A percentile compares a stretch with the other conserved stretches of the same genome.
These are phyloP conservation scores for Citrullus colocynthis DNA, from an alignment of 306 rosid species.

Conservation along the genomic window DNA sequence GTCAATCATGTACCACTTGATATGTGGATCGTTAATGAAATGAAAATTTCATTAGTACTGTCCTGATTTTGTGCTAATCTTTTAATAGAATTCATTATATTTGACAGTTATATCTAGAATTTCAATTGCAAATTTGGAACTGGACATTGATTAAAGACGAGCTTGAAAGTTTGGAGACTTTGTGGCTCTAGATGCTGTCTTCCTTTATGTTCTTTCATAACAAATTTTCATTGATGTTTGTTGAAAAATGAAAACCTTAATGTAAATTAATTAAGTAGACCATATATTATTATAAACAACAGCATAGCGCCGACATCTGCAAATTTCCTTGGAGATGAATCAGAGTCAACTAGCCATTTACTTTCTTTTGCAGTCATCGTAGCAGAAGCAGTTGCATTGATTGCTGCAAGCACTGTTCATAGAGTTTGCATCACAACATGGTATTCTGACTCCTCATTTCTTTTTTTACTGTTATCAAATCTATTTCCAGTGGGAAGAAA, in stretches of 20 bases:
- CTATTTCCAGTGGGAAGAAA: neutral
- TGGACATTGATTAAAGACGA: neutral
- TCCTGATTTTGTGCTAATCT: neutral
- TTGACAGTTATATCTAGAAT: neutral
- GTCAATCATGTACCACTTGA: neutral
- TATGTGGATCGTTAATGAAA: neutral
- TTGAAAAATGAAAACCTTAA: neutral
- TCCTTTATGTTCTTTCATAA: neutral
- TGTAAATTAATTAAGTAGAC: neutral
- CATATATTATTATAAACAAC: neutral
- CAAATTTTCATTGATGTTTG: neutral
- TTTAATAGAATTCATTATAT: neutral
- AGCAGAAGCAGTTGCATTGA: conserved; percentile 69
- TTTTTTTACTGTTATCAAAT: neutral
- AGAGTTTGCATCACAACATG: conserved; percentile 88
- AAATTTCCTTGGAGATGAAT: neutral
- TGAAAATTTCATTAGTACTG: neutral
- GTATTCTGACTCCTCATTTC: conserved; percentile 20
- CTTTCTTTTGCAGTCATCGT: conserved; percentile 39
- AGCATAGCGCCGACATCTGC: neutral
- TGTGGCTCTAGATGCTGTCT: neutral
- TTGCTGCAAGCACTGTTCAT: conserved; percentile 88
- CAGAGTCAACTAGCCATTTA: neutral
- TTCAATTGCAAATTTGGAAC: neutral
- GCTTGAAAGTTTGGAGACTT: neutral